Percentiles rank a stretch among this genome's conserved stretches.
Evolutionary conservation across 2,329 filamentous ascomycete species (phyloP).

Genomic region (Hirsutella thompsonii): DNA sequence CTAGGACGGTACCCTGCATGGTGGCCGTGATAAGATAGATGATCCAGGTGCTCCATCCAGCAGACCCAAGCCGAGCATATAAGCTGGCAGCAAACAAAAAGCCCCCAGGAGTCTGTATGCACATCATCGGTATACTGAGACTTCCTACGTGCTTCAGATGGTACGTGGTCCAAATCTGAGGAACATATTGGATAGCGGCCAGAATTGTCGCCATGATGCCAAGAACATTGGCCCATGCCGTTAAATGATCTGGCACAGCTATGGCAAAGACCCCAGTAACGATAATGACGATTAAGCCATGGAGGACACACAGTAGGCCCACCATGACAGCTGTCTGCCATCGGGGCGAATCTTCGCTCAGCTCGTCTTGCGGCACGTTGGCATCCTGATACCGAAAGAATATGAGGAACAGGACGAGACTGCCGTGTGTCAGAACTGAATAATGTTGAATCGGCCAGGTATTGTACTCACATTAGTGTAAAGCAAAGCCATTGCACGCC

Average conservation of each 20-base stretch:
- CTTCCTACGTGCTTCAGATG: constrained; percentile 75
- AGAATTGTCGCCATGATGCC: constrained; percentile 69
- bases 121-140: constrained; percentile 94
- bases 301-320: constrained; percentile 57
- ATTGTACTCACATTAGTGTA: constrained; percentile 61
- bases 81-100: constrained; percentile 82
- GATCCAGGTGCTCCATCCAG: constrained; percentile 92
- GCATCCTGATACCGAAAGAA: constrained; percentile 66
- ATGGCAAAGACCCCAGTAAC: constrained; percentile 56
- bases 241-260: constrained; percentile 49
- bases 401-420: constrained; percentile 82
- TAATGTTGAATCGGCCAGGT: not conserved
- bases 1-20: constrained; percentile 71
- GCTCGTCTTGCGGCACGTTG: constrained; percentile 34
- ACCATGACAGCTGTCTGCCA: constrained; percentile 73
- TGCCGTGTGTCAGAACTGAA: constrained; percentile 25
- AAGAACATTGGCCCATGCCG: constrained; percentile 72
- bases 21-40: constrained; percentile 77
- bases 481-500: constrained; percentile 90
- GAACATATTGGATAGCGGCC: constrained; percentile 82
- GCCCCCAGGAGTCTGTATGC: constrained; percentile 89
- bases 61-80: constrained; percentile 62
- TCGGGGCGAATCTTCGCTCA: constrained; percentile 41
- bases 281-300: constrained; percentile 59
- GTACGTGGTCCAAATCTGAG: constrained; percentile 90